Evolutionary conservation across 257 asterid genomes (phyloP), one percentile per base, ranked within the genome.

Genomic region (Anisodus acutangulus): DNA sequence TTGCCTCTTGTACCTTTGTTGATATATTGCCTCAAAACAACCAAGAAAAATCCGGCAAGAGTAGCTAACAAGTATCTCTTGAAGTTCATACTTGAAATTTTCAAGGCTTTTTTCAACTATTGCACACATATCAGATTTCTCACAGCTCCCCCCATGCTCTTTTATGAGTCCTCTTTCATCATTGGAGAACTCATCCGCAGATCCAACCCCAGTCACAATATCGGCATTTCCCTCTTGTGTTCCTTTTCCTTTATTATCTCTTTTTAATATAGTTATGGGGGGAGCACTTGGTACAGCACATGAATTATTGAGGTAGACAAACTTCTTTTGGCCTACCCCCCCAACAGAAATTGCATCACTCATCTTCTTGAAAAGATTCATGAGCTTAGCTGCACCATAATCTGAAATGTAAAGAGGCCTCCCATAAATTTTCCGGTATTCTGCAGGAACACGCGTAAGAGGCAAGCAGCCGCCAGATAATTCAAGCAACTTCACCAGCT

Each of bases 11-110:
- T 95, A 93, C 85, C 97, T 91, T 83, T 93, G 96, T 83, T 84
- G 89, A 84, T 97, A 97, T 81, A 93, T 90, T 54, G 84, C 91
- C 89, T 97, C 98, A 62, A 97, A 95, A 71, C 82, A 84, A 83
- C 92, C 92, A 7, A 97, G 87, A 82, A 89, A 86, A 70, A 97
- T 87, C 59, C 90, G 89, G 87, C 94, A 94, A 17, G 97, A 94
- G 85, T 89, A 97, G 89, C 98, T 94, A 64, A 95, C 99, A 80
- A 97, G 81, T 82, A 97, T 95, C 43, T 97, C 99, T 90, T 93
- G 95, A 69, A 97, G 97, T 90, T 97, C 97, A 41, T 90, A 89
- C 84, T 89, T 94, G 78, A 97, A 97, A 47, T 85, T 86, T 12
- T 86, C 87, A 35, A 97, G 90, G 89, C 82, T 88, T 81, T 79